A percentile compares a stretch with the other conserved stretches of the same genome.
Conservation (phyloP, 148 eudicot genomes). For the Dianthus caryophyllus region DNA sequence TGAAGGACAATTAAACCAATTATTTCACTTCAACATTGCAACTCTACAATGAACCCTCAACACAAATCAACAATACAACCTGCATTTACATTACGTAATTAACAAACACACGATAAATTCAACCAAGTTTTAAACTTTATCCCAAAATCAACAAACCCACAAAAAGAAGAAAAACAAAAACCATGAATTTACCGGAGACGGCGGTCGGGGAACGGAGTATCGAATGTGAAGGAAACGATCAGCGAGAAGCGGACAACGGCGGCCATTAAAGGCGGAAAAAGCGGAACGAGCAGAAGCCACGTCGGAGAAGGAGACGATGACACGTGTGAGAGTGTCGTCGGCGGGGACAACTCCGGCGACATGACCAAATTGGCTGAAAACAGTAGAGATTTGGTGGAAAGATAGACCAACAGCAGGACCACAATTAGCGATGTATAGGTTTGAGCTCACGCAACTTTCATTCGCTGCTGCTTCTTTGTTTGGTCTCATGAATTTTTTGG, state of each 20-base stretch:
- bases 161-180: not conserved
- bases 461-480: slow-evolving; percentile 10
- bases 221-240: slow-evolving; percentile 74
- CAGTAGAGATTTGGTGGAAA: slow-evolving; percentile 51
- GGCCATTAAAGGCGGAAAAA: slow-evolving; percentile 52
- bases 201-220: slow-evolving; percentile 57
- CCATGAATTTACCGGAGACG: slow-evolving; percentile 37
- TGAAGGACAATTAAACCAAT: no score
- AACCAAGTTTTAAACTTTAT: not conserved
- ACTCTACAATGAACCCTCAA: no score
- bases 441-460: slow-evolving; percentile 30
- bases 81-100: no score
- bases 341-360: slow-evolving; percentile 70
- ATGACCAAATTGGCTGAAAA: slow-evolving; percentile 55
- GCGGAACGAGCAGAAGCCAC: slow-evolving; percentile 58
- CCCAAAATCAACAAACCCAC: not conserved
- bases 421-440: slow-evolving; percentile 88
- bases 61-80: no score
- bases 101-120: not conserved
- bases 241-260: slow-evolving; percentile 47
- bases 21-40: no score
- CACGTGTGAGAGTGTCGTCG: slow-evolving; percentile 77
- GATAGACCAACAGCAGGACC: slow-evolving; percentile 92
- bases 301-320: slow-evolving; percentile 60
- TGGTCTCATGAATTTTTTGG: slow-evolving; percentile 68